Conservation (phyloP, 2,329 filamentous ascomycete species). For the Fusarium euwallaceae region DNA sequence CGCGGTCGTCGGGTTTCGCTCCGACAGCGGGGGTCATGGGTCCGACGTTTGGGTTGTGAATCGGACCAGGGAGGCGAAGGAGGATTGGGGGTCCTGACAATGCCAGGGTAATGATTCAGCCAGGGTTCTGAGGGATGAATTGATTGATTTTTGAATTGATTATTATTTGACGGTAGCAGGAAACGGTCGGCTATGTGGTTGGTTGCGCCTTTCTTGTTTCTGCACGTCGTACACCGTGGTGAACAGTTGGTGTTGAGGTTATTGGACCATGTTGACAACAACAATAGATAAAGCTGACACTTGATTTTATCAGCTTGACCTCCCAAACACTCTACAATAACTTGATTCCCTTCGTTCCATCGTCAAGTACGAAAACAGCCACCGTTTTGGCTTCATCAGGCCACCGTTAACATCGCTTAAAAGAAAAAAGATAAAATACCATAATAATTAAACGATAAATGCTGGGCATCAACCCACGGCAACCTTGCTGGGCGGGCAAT, state of each 20-base stretch:
- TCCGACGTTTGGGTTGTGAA: slow-evolving; percentile 32
- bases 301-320: not conserved
- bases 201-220: not conserved
- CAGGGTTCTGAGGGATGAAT: slow-evolving; percentile 20
- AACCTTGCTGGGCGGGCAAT: slow-evolving; percentile 26
- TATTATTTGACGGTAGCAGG: not conserved
- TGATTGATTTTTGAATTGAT: slow-evolving; percentile 5
- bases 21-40: slow-evolving; percentile 36
- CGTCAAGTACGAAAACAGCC: slow-evolving; percentile 21
- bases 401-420: slow-evolving; percentile 34
- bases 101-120: slow-evolving; percentile 24
- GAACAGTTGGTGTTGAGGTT: not conserved
- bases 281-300: not conserved
- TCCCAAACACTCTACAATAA: not conserved
- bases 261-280: not conserved
- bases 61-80: slow-evolving; percentile 30
- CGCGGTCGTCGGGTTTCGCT: slow-evolving; percentile 28
- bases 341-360: not conserved
- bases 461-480: slow-evolving; percentile 29
- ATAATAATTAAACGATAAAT: slow-evolving; percentile 32
- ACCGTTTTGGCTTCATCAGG: slow-evolving; percentile 35
- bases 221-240: not conserved
- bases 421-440: slow-evolving; percentile 28
- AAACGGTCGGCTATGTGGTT: slow-evolving; percentile 20
- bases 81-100: slow-evolving; percentile 15